phyloP scores from a whole-genome alignment of 176 grass and related monocot genomes.

The Microstegium vimineum region DNA sequence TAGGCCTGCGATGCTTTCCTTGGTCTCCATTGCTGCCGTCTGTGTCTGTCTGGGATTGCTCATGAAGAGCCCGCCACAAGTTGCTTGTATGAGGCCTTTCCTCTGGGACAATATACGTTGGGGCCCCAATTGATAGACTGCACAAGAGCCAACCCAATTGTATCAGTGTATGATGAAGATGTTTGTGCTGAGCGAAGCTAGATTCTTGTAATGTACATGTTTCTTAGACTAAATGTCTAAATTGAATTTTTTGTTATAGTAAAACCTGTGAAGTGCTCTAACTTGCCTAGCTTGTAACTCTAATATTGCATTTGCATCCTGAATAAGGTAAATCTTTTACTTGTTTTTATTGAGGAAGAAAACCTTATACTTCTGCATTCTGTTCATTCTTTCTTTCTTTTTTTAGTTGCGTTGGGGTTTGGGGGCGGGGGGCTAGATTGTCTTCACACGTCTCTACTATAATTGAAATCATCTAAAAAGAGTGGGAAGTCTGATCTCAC shows the following conservation, averaged over 20 bases:
- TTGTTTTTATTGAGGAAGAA: neutral
- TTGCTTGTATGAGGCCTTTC: constrained; percentile 50
- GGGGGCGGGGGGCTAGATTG: neutral
- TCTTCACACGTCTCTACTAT: too few relatives aligned
- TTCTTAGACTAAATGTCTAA: neutral
- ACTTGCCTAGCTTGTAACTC: neutral
- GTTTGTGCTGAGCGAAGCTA: neutral
- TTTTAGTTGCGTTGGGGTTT: too few relatives aligned
- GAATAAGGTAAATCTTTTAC: neutral
- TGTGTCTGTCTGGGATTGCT: constrained; percentile 82
- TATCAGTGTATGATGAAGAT: constrained; percentile 3
- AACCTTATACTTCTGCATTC: neutral
- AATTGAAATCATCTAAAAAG: too few relatives aligned
- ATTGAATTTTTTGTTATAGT: neutral
- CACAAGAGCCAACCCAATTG: neutral
- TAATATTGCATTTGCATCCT: neutral
- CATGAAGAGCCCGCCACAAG: constrained; percentile 56
- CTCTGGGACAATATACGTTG: constrained; percentile 50
- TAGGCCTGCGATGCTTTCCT: constrained; percentile 56
- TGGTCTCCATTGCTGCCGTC: constrained; percentile 70
- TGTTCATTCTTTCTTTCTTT: too few relatives aligned
- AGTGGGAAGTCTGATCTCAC: too few relatives aligned
- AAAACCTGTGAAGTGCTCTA: neutral
- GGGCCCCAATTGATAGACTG: constrained; percentile 50
- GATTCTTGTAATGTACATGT: neutral